phyloP scores from a whole-genome alignment of 257 asterid genomes.

The Solanum tarijense region DNA sequence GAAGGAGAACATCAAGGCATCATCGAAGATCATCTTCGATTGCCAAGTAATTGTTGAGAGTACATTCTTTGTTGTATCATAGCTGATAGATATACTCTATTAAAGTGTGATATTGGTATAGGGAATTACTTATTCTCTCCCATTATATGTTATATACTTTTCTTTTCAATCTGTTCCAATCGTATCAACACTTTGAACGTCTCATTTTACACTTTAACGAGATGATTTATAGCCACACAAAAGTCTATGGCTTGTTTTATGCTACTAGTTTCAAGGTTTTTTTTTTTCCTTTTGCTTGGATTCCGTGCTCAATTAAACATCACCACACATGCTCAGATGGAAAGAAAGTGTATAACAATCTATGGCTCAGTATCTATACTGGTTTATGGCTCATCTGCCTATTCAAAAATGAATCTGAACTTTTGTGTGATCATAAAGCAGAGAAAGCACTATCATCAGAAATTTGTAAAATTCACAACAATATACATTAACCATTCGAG shows the following conservation, averaged over 20 bases:
- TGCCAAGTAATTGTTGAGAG: neutral
- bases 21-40: constrained; percentile 19
- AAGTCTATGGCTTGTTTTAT: neutral
- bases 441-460: neutral
- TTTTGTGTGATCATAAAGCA: neutral
- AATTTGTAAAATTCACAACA: neutral
- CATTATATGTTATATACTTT: neutral
- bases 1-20: constrained; percentile 40
- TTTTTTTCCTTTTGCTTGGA: too few relatives aligned
- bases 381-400: neutral
- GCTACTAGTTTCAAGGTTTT: neutral
- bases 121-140: neutral
- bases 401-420: neutral
- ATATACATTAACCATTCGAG: neutral
- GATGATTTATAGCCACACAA: neutral
- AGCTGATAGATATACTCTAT: neutral
- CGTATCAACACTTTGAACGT: neutral
- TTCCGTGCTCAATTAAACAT: neutral
- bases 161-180: neutral
- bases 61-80: neutral
- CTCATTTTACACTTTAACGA: neutral
- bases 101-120: neutral
- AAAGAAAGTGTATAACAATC: neutral
- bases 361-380: neutral
- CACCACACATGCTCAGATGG: neutral